These are phyloP conservation scores for Malassezia restricta DNA, from an alignment of 1,284 basidiomycete genomes.

Conservation along the genomic window DNA sequence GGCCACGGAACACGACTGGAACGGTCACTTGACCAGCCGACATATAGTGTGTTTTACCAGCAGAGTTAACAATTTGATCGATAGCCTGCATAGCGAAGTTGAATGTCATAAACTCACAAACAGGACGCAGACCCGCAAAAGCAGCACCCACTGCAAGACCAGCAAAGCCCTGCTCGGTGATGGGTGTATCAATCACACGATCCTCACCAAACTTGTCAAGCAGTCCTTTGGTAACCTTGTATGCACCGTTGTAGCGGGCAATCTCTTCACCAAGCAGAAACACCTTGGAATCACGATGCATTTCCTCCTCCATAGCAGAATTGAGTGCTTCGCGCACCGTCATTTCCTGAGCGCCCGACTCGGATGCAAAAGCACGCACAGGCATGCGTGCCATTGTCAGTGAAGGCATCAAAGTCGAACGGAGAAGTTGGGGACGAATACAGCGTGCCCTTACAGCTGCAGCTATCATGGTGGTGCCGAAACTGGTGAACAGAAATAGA, in stretches of 20 bases:
- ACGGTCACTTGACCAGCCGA: constrained; percentile 95
- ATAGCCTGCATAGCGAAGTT: constrained; percentile 59
- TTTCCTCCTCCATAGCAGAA: constrained; percentile 98
- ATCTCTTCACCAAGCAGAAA: constrained; percentile 98
- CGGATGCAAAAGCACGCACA: constrained; percentile 16
- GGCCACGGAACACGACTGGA: constrained; percentile 97
- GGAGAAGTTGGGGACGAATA: not conserved
- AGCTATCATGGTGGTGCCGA: not conserved
- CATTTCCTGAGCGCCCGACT: constrained; percentile 55
- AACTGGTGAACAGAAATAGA: not conserved
- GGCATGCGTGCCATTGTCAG: not conserved
- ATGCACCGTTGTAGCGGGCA: constrained; percentile 55
- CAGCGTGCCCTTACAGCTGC: not conserved
- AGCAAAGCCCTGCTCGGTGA: constrained; percentile 97
- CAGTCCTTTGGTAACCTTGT: constrained; percentile 57
- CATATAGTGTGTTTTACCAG: constrained; percentile 99
- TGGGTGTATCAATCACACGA: constrained; percentile 77
- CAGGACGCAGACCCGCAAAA: constrained; percentile 79
- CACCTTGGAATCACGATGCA: constrained; percentile 87
- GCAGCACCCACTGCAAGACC: constrained; percentile 92
- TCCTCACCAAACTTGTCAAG: constrained; percentile 99
- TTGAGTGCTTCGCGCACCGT: constrained; percentile 97
- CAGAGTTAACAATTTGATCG: constrained; percentile 99
- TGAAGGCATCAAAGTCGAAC: not conserved
- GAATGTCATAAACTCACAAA: constrained; percentile 99